Evolutionary conservation across 306 rosid genomes (phyloP).

Genomic region (Urtica urens): DNA sequence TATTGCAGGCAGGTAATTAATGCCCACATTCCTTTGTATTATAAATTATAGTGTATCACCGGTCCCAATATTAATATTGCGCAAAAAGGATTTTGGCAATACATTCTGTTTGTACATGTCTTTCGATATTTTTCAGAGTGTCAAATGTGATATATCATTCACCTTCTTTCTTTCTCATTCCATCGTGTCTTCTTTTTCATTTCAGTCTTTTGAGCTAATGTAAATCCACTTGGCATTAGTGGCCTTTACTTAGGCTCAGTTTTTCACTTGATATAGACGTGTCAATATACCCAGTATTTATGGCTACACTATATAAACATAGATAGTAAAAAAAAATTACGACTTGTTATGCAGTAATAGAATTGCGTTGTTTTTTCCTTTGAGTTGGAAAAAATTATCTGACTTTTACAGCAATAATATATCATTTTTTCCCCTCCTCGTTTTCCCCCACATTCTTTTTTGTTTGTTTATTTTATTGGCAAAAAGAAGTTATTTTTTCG

Average conservation of each 20-base stretch:
- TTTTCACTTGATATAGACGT: conserved; percentile 33
- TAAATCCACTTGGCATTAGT: conserved; percentile 2
- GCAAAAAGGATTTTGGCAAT: conserved; percentile 22
- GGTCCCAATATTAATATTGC: not conserved
- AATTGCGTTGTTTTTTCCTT: not conserved
- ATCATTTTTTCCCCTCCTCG: conserved; percentile 2
- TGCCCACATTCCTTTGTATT: conserved; percentile 1
- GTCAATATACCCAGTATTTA: conserved; percentile 17
- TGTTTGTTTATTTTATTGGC: not conserved
- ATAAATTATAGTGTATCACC: not conserved
- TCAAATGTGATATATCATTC: not conserved
- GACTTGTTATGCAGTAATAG: conserved; percentile 7
- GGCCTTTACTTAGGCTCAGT: conserved; percentile 14
- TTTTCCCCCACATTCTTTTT: not conserved
- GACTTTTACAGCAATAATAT: conserved; percentile 11
- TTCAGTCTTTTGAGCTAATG: conserved; percentile 12
- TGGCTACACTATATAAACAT: not conserved
- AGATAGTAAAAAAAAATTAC: conserved; percentile 7
- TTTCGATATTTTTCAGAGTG: not conserved
- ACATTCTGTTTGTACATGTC: conserved; percentile 22
- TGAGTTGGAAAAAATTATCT: not conserved
- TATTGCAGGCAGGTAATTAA: not conserved
- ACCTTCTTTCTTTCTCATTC: conserved; percentile 21
- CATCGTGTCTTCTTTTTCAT: conserved; percentile 38
- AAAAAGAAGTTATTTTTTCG: not conserved